Conservation (phyloP, 495 filamentous ascomycete species). For the Penicillium pancosmium region DNA sequence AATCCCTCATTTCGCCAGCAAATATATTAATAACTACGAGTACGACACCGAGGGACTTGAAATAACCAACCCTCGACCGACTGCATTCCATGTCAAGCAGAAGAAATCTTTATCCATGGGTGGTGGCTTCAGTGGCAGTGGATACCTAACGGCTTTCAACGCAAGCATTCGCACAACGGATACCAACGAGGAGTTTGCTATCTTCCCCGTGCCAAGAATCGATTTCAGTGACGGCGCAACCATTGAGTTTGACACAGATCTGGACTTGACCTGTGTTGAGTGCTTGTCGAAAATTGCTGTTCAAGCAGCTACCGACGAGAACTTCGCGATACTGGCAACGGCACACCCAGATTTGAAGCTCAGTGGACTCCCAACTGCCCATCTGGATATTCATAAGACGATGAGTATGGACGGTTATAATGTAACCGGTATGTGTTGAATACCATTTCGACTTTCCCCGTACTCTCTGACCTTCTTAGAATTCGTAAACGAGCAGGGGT, state of each 20-base stretch:
- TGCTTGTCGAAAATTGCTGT: slow-evolving; percentile 30
- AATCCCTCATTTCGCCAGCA: slow-evolving; percentile 31
- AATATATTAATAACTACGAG: slow-evolving; percentile 33
- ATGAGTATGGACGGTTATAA: slow-evolving; percentile 32
- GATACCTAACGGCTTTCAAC: slow-evolving; percentile 31
- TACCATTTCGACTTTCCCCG: not conserved
- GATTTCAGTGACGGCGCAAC: slow-evolving; percentile 20
- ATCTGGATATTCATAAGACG: slow-evolving; percentile 34
- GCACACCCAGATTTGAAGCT: slow-evolving; percentile 29
- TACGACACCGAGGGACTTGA: slow-evolving; percentile 26
- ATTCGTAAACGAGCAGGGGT: slow-evolving; percentile 24
- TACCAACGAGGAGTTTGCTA: slow-evolving; percentile 22
- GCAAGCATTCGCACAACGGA: slow-evolving; percentile 22
- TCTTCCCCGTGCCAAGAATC: slow-evolving; percentile 27
- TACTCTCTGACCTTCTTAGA: slow-evolving; percentile 15
- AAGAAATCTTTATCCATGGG: slow-evolving; percentile 21
- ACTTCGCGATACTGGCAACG: slow-evolving; percentile 24
- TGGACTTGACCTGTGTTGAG: slow-evolving; percentile 32
- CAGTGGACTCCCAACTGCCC: slow-evolving; percentile 28
- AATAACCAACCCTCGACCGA: slow-evolving; percentile 28
- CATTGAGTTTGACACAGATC: slow-evolving; percentile 32
- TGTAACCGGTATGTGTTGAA: slow-evolving; percentile 22
- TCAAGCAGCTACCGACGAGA: slow-evolving; percentile 27
- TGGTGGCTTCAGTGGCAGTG: slow-evolving; percentile 32
- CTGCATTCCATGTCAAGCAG: slow-evolving; percentile 29